Evolutionary conservation across 164 flowering plant genomes (phyloP), one percentile per base, ranked within the genome.

Genomic region (Houttuynia cordata): DNA sequence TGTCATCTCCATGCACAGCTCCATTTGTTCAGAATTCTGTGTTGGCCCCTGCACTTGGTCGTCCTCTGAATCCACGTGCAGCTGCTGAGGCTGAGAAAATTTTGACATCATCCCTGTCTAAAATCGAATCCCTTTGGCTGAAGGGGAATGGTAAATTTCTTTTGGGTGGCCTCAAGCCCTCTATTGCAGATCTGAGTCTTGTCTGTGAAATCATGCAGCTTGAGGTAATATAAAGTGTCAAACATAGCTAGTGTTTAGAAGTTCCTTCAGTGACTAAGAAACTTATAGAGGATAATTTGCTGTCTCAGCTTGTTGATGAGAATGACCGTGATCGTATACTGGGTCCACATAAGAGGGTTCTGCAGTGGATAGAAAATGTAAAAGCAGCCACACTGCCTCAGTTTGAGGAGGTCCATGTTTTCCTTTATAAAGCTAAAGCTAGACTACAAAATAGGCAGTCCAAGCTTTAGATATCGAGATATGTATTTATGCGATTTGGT

Each of bases 151-250:
- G 84, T 8, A 70, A 65, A 24, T 92, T 85, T 70, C 74, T 92
- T 67, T 60, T 87, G 30, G 91, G 92, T 58, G 73, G 79, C 67
- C 64, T 61, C 42, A 83, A 76, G 73, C 98, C 98, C 30, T 88
- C 98, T 24, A 83, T 92, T 51, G 96, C 96, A 41, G 95, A 92
- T 76, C 87, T 92, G 66, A 83, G 86, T 80, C 77, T 88, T 60
- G 91, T 85, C 1, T 92, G 95, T 76, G 98, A 92, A 68, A 68
- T 89, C 56, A 88, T 81, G 89, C 86, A 92, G 64, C 76, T 87
- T 58, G 88, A 92, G 88, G 98, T 92, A 34, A 64, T 37, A 30
- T 4, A 58, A 23, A 23, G 12, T 7, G 7, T 23, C 23, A 24
- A 6, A 14, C 34, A 23, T 10, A 54, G 30, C 18, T 30, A 54